phyloP scores from a whole-genome alignment of 1,284 basidiomycete genomes.

The Fomes fomentarius region DNA sequence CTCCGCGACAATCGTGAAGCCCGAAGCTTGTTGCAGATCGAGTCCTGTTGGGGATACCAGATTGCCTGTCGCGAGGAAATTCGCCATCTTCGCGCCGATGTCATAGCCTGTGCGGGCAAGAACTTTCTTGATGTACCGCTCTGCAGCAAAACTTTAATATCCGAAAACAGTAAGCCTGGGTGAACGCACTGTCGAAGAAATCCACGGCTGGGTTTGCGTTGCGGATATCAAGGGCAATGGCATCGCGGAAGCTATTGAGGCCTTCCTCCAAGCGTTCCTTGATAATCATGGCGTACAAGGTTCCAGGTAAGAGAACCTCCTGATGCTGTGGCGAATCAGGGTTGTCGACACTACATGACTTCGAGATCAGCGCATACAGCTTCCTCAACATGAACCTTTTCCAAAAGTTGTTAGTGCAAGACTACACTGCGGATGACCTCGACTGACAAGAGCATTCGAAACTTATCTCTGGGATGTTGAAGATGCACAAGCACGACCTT shows the following conservation, averaged over 20 bases:
- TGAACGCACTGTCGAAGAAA: constrained; percentile 80
- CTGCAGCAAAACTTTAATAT: constrained; percentile 41
- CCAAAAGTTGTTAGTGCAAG: neutral
- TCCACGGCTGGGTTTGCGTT: constrained; percentile 77
- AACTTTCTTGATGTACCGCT: constrained; percentile 83
- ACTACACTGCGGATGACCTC: neutral
- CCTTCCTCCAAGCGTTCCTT: constrained; percentile 97
- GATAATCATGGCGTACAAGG: constrained; percentile 95
- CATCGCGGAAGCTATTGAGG: constrained; percentile 74
- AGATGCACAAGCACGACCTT: constrained; percentile 94
- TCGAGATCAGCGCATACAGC: constrained; percentile 91
- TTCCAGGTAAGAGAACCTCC: constrained; percentile 95
- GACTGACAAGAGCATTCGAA: constrained; percentile 92
- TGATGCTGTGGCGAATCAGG: constrained; percentile 99
- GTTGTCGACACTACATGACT: constrained; percentile 92
- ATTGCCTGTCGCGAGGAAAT: constrained; percentile 98
- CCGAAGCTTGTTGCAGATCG: constrained; percentile 95
- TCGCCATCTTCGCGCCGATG: constrained; percentile 87
- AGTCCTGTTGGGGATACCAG: constrained; percentile 94
- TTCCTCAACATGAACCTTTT: constrained; percentile 97
- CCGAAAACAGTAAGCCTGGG: neutral
- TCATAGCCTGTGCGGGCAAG: constrained; percentile 87
- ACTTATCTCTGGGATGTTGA: constrained; percentile 91
- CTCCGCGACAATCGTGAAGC: constrained; percentile 98
- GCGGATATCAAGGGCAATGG: constrained; percentile 78